These are phyloP conservation scores for Actinomortierella wolfii DNA, from an alignment of 371 early-diverging fungal species.

Conservation along the genomic window DNA sequence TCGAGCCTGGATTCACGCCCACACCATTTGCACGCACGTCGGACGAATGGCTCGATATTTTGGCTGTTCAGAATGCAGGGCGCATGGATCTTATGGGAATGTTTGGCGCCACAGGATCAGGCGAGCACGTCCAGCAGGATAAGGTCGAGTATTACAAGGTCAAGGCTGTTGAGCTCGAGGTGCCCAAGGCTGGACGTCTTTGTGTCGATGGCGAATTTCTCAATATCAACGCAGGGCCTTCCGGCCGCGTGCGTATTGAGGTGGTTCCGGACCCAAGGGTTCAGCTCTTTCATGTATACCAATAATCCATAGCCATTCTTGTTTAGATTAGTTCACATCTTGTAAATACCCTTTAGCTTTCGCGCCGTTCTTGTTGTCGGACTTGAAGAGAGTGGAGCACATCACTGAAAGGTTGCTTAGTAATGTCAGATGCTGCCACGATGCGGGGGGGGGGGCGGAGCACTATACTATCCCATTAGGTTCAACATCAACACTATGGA, in stretches of 20 bases:
- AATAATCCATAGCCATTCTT: not conserved
- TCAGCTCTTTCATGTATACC: constrained; percentile 26
- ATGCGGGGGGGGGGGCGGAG: no score
- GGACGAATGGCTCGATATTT: constrained; percentile 34
- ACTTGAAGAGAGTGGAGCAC: no score
- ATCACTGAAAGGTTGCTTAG: no score
- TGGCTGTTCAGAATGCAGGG: constrained; percentile 26
- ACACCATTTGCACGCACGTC: constrained; percentile 30
- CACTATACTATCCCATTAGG: no score
- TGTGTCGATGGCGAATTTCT: constrained; percentile 41
- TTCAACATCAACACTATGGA: no score
- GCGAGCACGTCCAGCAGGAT: constrained; percentile 13
- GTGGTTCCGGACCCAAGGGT: constrained; percentile 14
- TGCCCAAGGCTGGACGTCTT: constrained; percentile 6
- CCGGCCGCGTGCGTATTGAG: constrained; percentile 22
- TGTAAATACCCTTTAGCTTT: no score
- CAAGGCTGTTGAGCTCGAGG: constrained; percentile 25
- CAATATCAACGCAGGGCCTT: constrained; percentile 14
- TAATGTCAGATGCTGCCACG: no score
- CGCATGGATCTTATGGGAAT: constrained; percentile 20
- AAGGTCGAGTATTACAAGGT: constrained; percentile 34
- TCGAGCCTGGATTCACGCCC: constrained; percentile 30
- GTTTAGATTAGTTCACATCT: not conserved
- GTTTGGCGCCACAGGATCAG: constrained; percentile 14
- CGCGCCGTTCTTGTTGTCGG: no score